Evolutionary conservation across 2,329 filamentous ascomycete species (phyloP), one percentile per base, ranked within the genome.

Genomic region (Colletotrichum plurivorum): DNA sequence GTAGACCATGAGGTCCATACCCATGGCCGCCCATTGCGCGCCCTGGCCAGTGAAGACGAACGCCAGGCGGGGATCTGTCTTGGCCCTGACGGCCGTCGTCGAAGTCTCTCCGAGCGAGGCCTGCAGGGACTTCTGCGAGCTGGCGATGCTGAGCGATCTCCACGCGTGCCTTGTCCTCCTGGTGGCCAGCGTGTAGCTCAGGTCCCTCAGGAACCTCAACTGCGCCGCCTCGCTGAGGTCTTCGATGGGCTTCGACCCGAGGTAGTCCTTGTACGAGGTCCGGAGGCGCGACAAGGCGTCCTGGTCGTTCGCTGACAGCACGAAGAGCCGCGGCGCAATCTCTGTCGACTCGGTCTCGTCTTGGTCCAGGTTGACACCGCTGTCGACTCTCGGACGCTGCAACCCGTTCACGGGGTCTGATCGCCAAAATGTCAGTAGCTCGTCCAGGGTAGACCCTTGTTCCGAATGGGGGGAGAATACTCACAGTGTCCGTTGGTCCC

Each of bases 101-200:
- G 39, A 8, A 2, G 18, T 25, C n/a, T 20, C 41, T 18, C 68
- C 65, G 15, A 68, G 59, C 0, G 64, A 27, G 9, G 45, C 55
- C 2, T 58, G 56, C 2, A 67, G 45, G 2, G 18, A 18, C 2
- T 15, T n/a, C 2, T 27, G 46, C 5, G 67, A 70, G 52, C 43
- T 53, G 12, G 63, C 67, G 41, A 68, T 54, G 46, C 45, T 53
- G 9, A 54, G 57, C 5, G 63, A 41, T 4, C 67, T 45, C 67
- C 67, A 70, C 2, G 67, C 12, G 48, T 63, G 67, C 3, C 36
- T 45, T 2, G 67, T 70, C 10, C 67, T 27, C 43, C 64, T 51
- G 9, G 63, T 63, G 5, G 65, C 77, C 18, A 86, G 76, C 0
- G 84, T 87, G 71, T 86, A 85, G 9, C 84, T 78, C 48, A 85